phyloP scores from a whole-genome alignment of 1,284 basidiomycete species.

The Ganoderma meredithae region DNA sequence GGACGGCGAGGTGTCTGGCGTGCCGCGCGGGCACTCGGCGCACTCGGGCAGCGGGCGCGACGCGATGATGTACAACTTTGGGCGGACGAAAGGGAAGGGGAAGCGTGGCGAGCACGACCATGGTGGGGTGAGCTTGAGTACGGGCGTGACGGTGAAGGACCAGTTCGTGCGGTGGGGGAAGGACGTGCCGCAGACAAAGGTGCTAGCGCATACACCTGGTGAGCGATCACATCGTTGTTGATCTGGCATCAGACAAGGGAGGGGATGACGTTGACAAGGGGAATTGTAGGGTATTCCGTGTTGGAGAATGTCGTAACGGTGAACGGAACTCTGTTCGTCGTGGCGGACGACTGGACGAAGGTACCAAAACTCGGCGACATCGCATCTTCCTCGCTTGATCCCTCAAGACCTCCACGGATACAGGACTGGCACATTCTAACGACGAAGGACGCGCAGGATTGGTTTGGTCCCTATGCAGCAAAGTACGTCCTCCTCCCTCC shows the following conservation, averaged over 20 bases:
- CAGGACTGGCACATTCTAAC: conserved; percentile 62
- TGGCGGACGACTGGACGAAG: conserved; percentile 59
- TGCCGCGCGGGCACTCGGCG: conserved; percentile 32
- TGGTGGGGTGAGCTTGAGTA: conserved; percentile 34
- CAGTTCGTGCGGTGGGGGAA: conserved; percentile 61
- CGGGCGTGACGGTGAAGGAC: conserved; percentile 52
- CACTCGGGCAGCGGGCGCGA: conserved; percentile 27
- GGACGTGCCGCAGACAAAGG: conserved; percentile 56
- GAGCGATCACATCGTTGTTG: conserved; percentile 20
- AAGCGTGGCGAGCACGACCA: conserved; percentile 35
- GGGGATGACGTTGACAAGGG: background rate
- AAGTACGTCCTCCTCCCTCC: conserved; percentile 34
- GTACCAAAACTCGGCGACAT: conserved; percentile 61
- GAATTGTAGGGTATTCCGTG: conserved; percentile 74
- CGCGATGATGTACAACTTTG: conserved; percentile 41
- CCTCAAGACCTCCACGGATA: conserved; percentile 54
- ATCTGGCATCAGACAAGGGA: background rate
- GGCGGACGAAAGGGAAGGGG: conserved; percentile 31
- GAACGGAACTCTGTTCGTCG: conserved; percentile 74
- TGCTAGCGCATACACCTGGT: conserved; percentile 71
- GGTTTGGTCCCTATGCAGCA: conserved; percentile 42
- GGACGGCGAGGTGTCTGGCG: conserved; percentile 59
- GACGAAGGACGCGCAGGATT: conserved; percentile 34
- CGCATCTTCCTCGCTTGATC: conserved; percentile 49
- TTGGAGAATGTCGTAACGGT: conserved; percentile 78